Conservation (phyloP, 371 early-diverging fungal genomes). For the Dentiscutata heterogama region DNA sequence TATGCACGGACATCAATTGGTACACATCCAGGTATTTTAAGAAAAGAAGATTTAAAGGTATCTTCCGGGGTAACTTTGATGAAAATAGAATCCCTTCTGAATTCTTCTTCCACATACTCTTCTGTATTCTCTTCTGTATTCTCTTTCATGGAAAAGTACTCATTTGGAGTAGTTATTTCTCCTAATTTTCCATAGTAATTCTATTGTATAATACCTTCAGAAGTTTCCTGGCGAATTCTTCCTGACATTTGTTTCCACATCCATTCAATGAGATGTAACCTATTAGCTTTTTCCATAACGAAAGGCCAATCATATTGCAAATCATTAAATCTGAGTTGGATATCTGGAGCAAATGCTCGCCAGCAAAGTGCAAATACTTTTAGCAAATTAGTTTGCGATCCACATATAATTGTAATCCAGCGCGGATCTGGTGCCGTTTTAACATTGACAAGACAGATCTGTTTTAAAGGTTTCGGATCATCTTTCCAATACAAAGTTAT, state of each 20-base stretch:
- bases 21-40: neutral
- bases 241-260: neutral
- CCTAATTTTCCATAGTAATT: neutral
- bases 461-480: too few relatives aligned
- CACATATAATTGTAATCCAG: slow-evolving; percentile 35
- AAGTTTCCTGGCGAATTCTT: slow-evolving; percentile 3
- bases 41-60: slow-evolving; percentile 4
- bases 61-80: neutral
- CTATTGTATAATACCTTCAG: slow-evolving; percentile 1
- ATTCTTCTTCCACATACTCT: neutral
- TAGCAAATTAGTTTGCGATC: slow-evolving; percentile 21
- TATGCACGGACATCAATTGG: too few relatives aligned
- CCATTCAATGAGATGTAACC: slow-evolving; percentile 22
- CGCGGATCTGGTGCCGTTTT: too few relatives aligned
- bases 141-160: neutral
- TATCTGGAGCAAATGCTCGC: too few relatives aligned
- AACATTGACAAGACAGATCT: too few relatives aligned
- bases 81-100: neutral
- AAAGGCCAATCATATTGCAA: too few relatives aligned
- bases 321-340: slow-evolving; percentile 10
- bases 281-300: slow-evolving; percentile 32
- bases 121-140: slow-evolving; percentile 7
- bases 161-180: neutral
- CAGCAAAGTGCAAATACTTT: slow-evolving; percentile 23
- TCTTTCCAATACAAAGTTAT: too few relatives aligned